These are phyloP conservation scores for Plasmodium berghei DNA, from an alignment of 169 alveolate genomes.

Conservation along the genomic window DNA sequence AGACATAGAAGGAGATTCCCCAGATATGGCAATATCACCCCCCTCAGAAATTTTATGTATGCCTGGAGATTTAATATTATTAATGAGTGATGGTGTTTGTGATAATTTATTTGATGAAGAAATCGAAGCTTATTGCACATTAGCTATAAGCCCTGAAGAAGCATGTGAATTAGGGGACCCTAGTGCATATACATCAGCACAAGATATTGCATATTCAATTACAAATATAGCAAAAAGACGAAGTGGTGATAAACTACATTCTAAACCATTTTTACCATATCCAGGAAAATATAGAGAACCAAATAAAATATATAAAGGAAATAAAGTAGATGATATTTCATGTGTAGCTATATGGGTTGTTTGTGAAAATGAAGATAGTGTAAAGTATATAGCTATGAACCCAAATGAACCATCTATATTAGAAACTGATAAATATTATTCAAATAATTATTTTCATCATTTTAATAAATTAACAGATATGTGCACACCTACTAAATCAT, in stretches of 20 bases:
- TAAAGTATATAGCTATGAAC: slow-evolving; percentile 32
- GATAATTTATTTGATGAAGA: slow-evolving; percentile 83
- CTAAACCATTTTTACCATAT: slow-evolving; percentile 56
- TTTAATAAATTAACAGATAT: slow-evolving; percentile 65
- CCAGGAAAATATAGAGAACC: slow-evolving; percentile 57
- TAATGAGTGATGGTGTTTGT: slow-evolving; percentile 82
- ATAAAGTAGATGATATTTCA: slow-evolving; percentile 80
- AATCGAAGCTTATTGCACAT: slow-evolving; percentile 81
- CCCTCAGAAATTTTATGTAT: slow-evolving; percentile 79
- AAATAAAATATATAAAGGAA: slow-evolving; percentile 68
- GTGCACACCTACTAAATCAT: slow-evolving; percentile 63
- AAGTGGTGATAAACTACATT: slow-evolving; percentile 75
- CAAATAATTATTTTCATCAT: slow-evolving; percentile 59
- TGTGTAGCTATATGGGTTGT: slow-evolving; percentile 86
- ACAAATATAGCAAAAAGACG: slow-evolving; percentile 76
- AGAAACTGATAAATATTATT: slow-evolving; percentile 56
- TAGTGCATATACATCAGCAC: slow-evolving; percentile 63
- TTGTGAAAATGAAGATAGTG: slow-evolving; percentile 74
- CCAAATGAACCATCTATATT: slow-evolving; percentile 54
- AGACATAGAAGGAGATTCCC: slow-evolving; percentile 83
- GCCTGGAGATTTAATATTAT: slow-evolving; percentile 81
- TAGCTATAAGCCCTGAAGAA: slow-evolving; percentile 83
- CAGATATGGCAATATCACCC: slow-evolving; percentile 79
- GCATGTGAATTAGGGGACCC: slow-evolving; percentile 78
- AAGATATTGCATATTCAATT: slow-evolving; percentile 78